Conservation (phyloP, 768 basidiomycete genomes). For the Suillus ampliporus region DNA sequence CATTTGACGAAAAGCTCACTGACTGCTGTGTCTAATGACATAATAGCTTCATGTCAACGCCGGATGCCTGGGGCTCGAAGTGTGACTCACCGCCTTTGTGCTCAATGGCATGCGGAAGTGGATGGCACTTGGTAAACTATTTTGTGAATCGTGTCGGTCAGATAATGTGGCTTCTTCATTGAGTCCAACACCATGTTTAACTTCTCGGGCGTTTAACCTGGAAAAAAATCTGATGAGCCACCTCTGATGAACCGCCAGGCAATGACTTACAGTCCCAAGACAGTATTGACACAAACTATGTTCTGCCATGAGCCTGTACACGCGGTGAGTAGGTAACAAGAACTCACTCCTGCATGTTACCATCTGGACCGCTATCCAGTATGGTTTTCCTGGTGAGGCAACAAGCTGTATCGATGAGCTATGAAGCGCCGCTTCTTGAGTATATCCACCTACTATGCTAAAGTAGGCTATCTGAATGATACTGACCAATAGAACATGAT, state of each 20-base stretch:
- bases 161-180: conserved; percentile 29
- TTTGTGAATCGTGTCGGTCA: conserved; percentile 9
- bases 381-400: conserved; percentile 23
- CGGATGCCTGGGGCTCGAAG: neutral
- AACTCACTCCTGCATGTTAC: conserved; percentile 28
- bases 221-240: neutral
- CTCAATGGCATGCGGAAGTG: conserved; percentile 17
- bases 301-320: neutral
- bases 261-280: conserved; percentile 31
- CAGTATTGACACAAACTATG: conserved; percentile 35
- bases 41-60: too few species aligned
- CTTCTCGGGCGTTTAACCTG: conserved; percentile 34
- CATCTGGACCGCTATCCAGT: conserved; percentile 38
- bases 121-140: conserved; percentile 14
- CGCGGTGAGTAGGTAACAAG: neutral
- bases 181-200: conserved; percentile 24
- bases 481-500: conserved; percentile 12
- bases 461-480: conserved; percentile 25
- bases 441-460: conserved; percentile 24
- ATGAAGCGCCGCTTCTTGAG: neutral
- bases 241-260: neutral
- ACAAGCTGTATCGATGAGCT: conserved; percentile 25
- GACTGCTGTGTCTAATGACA: conserved; percentile 23
- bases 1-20: conserved; percentile 13
- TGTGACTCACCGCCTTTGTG: conserved; percentile 23